These are phyloP conservation scores for Pythium aristosporum DNA, from an alignment of 352 stramenopile species.

Conservation along the genomic window DNA sequence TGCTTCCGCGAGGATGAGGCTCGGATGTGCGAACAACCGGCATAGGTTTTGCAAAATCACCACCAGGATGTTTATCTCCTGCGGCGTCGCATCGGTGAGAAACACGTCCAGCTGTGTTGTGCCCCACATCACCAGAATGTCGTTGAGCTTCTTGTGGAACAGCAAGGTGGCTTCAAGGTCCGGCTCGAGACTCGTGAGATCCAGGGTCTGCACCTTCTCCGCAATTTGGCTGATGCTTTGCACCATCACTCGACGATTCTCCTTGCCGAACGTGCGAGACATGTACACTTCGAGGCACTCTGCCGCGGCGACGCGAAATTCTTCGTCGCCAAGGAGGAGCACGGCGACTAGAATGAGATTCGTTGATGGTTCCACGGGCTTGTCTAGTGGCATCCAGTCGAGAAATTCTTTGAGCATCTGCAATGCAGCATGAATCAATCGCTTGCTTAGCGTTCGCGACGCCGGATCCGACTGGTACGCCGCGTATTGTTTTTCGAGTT, in stretches of 20 bases:
- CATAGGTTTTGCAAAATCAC: slow-evolving; percentile 48
- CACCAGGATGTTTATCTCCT: slow-evolving; percentile 50
- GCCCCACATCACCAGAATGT: slow-evolving; percentile 70
- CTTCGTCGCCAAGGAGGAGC: slow-evolving; percentile 47
- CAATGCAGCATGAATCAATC: slow-evolving; percentile 58
- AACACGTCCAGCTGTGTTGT: slow-evolving; percentile 64
- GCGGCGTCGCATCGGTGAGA: slow-evolving; percentile 36
- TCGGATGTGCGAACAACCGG: slow-evolving; percentile 63
- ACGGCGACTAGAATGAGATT: slow-evolving; percentile 71
- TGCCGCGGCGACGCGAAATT: slow-evolving; percentile 54
- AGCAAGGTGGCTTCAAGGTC: slow-evolving; percentile 53
- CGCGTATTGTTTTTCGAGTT: slow-evolving; percentile 73
- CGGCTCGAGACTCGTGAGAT: slow-evolving; percentile 41
- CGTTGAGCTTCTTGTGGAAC: slow-evolving; percentile 79
- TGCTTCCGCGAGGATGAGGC: slow-evolving; percentile 62
- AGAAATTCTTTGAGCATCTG: slow-evolving; percentile 82
- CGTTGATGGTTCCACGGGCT: slow-evolving; percentile 43
- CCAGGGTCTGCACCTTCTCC: slow-evolving; percentile 49
- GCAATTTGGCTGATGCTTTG: slow-evolving; percentile 55
- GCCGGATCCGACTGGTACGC: slow-evolving; percentile 35
- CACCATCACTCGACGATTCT: slow-evolving; percentile 61
- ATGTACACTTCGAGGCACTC: slow-evolving; percentile 78
- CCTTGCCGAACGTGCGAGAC: slow-evolving; percentile 67
- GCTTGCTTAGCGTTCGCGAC: slow-evolving; percentile 39
- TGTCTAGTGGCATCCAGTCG: slow-evolving; percentile 78